Evolutionary conservation across 306 rosid genomes (phyloP), one percentile per base, ranked within the genome.

Genomic region (Rosa persica): DNA sequence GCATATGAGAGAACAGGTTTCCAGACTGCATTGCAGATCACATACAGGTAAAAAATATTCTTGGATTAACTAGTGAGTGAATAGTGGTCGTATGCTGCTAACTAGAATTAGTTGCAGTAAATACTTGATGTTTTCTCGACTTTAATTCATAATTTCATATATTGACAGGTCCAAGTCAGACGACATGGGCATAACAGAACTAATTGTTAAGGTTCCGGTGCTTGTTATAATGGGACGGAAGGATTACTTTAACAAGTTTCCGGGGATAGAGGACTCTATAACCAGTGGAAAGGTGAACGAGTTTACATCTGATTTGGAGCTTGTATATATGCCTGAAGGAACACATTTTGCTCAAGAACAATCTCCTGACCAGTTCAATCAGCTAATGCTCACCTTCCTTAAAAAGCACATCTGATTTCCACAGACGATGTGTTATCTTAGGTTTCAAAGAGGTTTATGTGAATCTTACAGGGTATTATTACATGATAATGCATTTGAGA

Each of bases 261-360:
- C 92, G 2, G 89, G 89, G 61, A 70, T 93, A 15, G 91, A 86
- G 85, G 96, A 91, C 25, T 83, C 71, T 74, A 58, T 85, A 61
- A 85, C 77, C 70, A 84, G 87, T 51, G 96, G 84, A 80, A 92
- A 79, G 66, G 87, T 85, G 19, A 93, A 83, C 69, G 78, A 90
- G 65, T 46, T 76, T 80, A 90, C 85, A 72, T 90, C 96, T 4
- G 80, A 84, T 78, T 70, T 89, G 82, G 96, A 89, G 81, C 80
- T 91, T 54, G 70, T 82, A 39, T 86, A 82, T 70, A 82, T 90
- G 43, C 91, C 90, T 1, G 93, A 90, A 81, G 98, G 98, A 80
- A 89, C 94, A 12, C 98, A 93, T 85, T 93, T 93, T 82, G 91
- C 88, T 79, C 97, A 93, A 62, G 97, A 92, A 81, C 97, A 93